A percentile compares a stretch with the other conserved stretches of the same genome.
Conservation (phyloP, 139 green algal genomes). For the Picochlorum sp. region DNA sequence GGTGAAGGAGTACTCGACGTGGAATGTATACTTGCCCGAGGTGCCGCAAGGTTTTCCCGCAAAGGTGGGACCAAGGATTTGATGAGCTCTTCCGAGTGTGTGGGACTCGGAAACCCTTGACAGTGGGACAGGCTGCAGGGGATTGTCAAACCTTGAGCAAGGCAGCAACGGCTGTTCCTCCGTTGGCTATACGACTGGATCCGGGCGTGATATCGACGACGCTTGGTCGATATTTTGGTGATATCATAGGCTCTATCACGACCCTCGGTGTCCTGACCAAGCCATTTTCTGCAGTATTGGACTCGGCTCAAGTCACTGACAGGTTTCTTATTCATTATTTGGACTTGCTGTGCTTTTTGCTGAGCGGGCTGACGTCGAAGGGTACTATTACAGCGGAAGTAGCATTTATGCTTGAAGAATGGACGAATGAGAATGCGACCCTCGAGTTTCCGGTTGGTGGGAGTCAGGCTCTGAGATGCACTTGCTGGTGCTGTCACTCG, state of each 20-base stretch:
- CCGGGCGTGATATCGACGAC: conserved; percentile 55
- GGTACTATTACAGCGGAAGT: conserved; percentile 91
- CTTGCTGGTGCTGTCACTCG: conserved; percentile 69
- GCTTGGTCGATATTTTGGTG: conserved; percentile 61
- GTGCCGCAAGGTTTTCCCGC: conserved; percentile 14
- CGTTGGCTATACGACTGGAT: conserved; percentile 68
- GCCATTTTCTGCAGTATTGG: conserved; percentile 68
- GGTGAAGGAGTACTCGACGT: conserved; percentile 81
- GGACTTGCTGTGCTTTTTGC: conserved; percentile 93
- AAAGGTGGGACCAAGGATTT: conserved; percentile 37
- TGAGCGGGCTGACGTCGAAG: conserved; percentile 78
- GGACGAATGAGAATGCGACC: conserved; percentile 61
- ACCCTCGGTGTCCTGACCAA: conserved; percentile 54
- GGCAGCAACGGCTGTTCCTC: conserved; percentile 71
- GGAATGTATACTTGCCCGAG: conserved; percentile 93
- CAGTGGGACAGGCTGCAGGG: conserved; percentile 59
- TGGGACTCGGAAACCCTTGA: conserved; percentile 32
- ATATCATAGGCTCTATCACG: conserved; percentile 40
- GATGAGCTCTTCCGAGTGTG: conserved; percentile 44
- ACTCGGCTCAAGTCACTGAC: conserved; percentile 48
- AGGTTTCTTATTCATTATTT: conserved; percentile 89
- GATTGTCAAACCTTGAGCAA: conserved; percentile 73
- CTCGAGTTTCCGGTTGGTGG: conserved; percentile 91
- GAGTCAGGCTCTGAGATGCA: conserved; percentile 69
- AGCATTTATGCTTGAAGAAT: conserved; percentile 78